These are phyloP conservation scores for Thelonectria olida DNA, from an alignment of 2,329 filamentous ascomycete species.

Conservation along the genomic window DNA sequence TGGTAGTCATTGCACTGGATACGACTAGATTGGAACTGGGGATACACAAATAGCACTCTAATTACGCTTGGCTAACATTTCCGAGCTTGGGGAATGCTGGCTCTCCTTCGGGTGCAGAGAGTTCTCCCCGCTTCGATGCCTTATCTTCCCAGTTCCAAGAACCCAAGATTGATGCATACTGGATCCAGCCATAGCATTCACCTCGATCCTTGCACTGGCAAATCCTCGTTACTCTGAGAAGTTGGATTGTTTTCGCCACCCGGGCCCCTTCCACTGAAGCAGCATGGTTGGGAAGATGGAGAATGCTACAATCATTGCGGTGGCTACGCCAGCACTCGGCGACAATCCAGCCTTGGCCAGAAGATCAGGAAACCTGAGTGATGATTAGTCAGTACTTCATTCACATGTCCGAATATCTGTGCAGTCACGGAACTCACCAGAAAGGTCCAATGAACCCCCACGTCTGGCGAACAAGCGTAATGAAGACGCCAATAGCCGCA, in stretches of 20 bases:
- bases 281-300: constrained; percentile 17
- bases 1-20: too few relatives aligned
- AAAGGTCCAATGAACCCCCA: constrained; percentile 59
- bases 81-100: too few relatives aligned
- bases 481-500: constrained; percentile 65
- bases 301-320: constrained; percentile 10
- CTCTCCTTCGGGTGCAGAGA: too few relatives aligned
- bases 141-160: too few relatives aligned
- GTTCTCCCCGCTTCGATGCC: too few relatives aligned
- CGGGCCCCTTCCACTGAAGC: constrained; percentile 18
- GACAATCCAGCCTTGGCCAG: background rate
- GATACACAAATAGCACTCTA: too few relatives aligned
- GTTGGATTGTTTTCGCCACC: constrained; percentile 9
- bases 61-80: too few relatives aligned
- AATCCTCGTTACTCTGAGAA: background rate
- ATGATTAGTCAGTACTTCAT: background rate
- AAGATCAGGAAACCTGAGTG: constrained; percentile 17
- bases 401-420: too few relatives aligned
- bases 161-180: too few relatives aligned
- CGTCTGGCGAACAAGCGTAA: constrained; percentile 64
- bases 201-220: too few relatives aligned
- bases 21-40: too few relatives aligned
- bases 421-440: constrained; percentile 24
- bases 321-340: constrained; percentile 10
- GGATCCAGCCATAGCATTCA: too few relatives aligned